A percentile compares a stretch with the other conserved stretches of the same genome.
Evolutionary conservation across 164 flowering plant genomes (phyloP).

Genomic region (Umbilicus rupestris): DNA sequence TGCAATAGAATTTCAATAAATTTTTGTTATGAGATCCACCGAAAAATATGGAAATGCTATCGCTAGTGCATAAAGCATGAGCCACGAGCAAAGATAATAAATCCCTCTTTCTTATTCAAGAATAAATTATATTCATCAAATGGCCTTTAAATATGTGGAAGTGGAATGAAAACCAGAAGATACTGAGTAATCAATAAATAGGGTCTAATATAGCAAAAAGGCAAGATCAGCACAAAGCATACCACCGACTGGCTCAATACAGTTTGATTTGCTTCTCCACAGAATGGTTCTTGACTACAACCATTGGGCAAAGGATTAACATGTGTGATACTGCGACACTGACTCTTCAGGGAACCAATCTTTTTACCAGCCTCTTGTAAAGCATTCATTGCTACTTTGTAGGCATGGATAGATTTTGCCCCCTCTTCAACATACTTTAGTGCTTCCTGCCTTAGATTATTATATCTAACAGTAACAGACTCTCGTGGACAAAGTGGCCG

Average conservation of each 20-base stretch:
- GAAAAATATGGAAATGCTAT: background rate
- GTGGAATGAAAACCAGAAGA: no score
- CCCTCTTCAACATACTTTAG: conserved; percentile 42
- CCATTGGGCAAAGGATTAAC: background rate
- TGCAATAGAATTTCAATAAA: conserved; percentile 10
- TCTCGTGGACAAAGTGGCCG: conserved; percentile 17
- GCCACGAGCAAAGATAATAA: no score
- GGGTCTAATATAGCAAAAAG: background rate
- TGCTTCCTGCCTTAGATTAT: conserved; percentile 38
- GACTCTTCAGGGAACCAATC: conserved; percentile 25
- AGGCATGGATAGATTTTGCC: conserved; percentile 32
- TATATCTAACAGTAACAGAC: conserved; percentile 23
- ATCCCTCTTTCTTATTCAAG: background rate
- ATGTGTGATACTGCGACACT: conserved; percentile 19
- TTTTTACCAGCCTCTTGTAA: conserved; percentile 26
- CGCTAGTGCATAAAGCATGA: no score
- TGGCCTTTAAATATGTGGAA: background rate
- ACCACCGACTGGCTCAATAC: conserved; percentile 1
- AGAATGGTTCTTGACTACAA: background rate
- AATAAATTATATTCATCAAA: background rate
- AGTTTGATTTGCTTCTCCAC: conserved; percentile 6
- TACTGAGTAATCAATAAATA: no score
- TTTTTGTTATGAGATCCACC: background rate
- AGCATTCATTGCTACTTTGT: conserved; percentile 35
- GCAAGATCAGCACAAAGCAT: background rate